Percentiles rank a stretch among this genome's conserved stretches.
Conservation (phyloP, 306 rosid genomes). For the Ziziphus jujuba region DNA sequence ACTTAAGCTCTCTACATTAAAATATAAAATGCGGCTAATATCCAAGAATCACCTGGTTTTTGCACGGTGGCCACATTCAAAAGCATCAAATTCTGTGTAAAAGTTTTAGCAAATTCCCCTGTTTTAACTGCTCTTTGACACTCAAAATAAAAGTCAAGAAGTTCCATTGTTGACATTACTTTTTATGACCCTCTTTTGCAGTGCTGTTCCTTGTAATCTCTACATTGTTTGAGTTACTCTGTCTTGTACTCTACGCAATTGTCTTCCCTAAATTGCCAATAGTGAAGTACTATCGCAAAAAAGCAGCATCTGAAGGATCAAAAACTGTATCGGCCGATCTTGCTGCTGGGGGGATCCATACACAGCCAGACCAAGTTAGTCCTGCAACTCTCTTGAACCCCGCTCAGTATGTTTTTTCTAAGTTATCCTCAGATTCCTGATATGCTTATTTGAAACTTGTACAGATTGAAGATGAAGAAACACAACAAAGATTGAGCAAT, state of each 20-base stretch:
- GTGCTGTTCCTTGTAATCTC: slow-evolving; percentile 63
- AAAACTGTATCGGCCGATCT: slow-evolving; percentile 84
- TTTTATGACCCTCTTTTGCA: slow-evolving; percentile 37
- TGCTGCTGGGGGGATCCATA: slow-evolving; percentile 67
- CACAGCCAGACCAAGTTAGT: slow-evolving; percentile 40
- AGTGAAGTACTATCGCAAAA: slow-evolving; percentile 72
- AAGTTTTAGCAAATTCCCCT: too few relatives aligned
- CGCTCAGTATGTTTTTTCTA: too few relatives aligned
- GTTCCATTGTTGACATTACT: too few relatives aligned
- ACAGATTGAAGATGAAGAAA: slow-evolving; percentile 40
- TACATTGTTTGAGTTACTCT: slow-evolving; percentile 52
- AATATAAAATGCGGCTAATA: too few relatives aligned
- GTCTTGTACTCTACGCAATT: slow-evolving; percentile 63
- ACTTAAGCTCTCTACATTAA: too few relatives aligned
- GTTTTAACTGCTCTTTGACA: too few relatives aligned
- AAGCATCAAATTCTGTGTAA: too few relatives aligned
- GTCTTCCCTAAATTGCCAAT: slow-evolving; percentile 73
- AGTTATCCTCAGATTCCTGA: neutral
- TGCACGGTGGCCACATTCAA: too few relatives aligned
- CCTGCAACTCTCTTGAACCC: slow-evolving; percentile 13
- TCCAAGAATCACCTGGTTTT: too few relatives aligned
- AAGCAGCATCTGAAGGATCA: slow-evolving; percentile 82
- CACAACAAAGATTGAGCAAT: slow-evolving; percentile 46
- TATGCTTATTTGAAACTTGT: slow-evolving; percentile 7
- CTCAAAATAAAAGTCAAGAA: too few relatives aligned